Percentiles rank a stretch among this genome's conserved stretches.
Conservation (phyloP, 2,329 filamentous ascomycete species). For the Aureobasidium sp. region DNA sequence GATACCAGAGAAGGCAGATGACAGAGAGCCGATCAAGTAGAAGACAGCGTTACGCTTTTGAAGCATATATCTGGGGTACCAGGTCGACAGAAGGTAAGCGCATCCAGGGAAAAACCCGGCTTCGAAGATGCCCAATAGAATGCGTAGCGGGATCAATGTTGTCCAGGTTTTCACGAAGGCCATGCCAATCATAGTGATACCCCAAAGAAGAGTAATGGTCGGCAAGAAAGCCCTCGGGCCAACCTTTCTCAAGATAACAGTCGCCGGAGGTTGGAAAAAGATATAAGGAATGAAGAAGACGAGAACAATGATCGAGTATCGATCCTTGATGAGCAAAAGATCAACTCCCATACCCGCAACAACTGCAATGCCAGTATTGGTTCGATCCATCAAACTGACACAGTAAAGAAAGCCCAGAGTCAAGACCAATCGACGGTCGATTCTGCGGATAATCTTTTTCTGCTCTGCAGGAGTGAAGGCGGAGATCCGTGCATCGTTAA, state of each 20-base stretch:
- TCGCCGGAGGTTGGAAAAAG: slow-evolving; percentile 64
- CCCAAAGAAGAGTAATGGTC: slow-evolving; percentile 48
- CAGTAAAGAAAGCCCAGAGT: slow-evolving; percentile 38
- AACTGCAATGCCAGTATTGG: slow-evolving; percentile 29
- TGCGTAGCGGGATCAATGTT: slow-evolving; percentile 48
- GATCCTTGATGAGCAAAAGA: slow-evolving; percentile 24
- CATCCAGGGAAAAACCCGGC: slow-evolving; percentile 58
- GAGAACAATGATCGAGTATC: slow-evolving; percentile 47
- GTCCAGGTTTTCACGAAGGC: slow-evolving; percentile 52
- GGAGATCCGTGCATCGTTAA: slow-evolving; percentile 26
- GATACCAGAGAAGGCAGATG: slow-evolving; percentile 43
- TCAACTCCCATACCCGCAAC: slow-evolving; percentile 31
- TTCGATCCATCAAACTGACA: slow-evolving; percentile 28
- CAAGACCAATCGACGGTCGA: slow-evolving; percentile 53
- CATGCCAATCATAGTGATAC: slow-evolving; percentile 53
- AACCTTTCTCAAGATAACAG: slow-evolving; percentile 59
- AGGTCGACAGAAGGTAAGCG: slow-evolving; percentile 49
- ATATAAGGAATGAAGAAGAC: slow-evolving; percentile 71
- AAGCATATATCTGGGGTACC: slow-evolving; percentile 30
- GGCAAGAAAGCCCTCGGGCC: slow-evolving; percentile 39
- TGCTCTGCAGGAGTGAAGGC: slow-evolving; percentile 55
- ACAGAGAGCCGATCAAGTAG: slow-evolving; percentile 44
- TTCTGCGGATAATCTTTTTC: slow-evolving; percentile 57
- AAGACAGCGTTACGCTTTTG: slow-evolving; percentile 39
- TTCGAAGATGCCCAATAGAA: slow-evolving; percentile 58